Evolutionary conservation across 768 basidiomycete genomes (phyloP), one percentile per base, ranked within the genome.

Genomic region (Termitomyces sp.): DNA sequence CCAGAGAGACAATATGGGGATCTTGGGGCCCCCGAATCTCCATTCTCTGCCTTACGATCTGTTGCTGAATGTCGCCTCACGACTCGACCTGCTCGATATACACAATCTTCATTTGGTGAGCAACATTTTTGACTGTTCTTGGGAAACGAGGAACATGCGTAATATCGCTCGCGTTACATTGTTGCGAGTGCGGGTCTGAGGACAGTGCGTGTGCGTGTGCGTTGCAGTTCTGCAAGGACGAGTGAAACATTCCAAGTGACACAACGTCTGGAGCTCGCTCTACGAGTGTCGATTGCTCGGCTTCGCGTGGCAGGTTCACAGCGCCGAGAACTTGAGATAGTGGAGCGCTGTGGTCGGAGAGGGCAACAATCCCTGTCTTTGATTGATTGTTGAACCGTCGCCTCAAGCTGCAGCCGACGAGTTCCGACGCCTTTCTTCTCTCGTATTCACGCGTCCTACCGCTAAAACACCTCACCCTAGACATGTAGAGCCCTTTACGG

Each of bases 1-100:
- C 0, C 6, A 45, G 9, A 54, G 9, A 54, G 28, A 22, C 22
- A 40, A 12, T 20, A 61, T 61, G 60, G 60, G 60, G 13, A 45
- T 61, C 28, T 40, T 61, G 15, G 60, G 55, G 20, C 18, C 55
- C n/a, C 60, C 49, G 33, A 61, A 52, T 51, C 70, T 79, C 45
- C 72, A 73, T 62, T 77, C 75, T 5, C 76, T 91, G 20, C 89
- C 89, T 0, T 89, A 89, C 71, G 89, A 91, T 75, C 76, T 90
- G 20, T 70, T 91, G 48, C 79, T 90, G 59, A 86, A 87, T 75
- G 83, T 91, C 70, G 82, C 86, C 5, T 79, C 78, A 46, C 83
- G 84, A 73, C 80, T 90, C 36, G 79, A 86, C 64, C 73, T 87
- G 66, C 74, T 73, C 50, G 89, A 90, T 71, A 77, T 90, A 20